Conservation (phyloP, 495 filamentous ascomycete species). For the Neurospora cerealis region DNA sequence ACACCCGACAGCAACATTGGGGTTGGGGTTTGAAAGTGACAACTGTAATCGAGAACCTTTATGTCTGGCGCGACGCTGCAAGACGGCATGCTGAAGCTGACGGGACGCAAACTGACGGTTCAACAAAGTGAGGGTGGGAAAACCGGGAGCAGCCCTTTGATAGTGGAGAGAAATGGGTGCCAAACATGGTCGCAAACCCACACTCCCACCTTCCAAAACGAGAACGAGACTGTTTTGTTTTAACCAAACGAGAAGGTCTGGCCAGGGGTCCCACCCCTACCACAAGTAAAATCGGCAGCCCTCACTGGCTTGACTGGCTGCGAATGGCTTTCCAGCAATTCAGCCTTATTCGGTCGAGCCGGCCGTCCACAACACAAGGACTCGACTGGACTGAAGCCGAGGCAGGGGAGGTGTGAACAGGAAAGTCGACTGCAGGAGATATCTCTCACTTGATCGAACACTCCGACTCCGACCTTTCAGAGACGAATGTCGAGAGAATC, state of each 20-base stretch:
- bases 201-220: slow-evolving; percentile 2
- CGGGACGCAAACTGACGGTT: neutral
- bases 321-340: neutral
- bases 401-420: neutral
- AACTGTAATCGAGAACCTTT: neutral
- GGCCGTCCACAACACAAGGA: neutral
- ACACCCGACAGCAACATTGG: neutral
- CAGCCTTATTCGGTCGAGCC: neutral
- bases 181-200: neutral
- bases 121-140: neutral
- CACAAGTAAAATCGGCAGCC: neutral
- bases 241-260: neutral
- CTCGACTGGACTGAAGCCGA: neutral
- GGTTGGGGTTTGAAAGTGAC: neutral
- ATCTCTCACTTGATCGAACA: neutral
- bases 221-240: neutral
- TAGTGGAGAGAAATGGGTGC: neutral
- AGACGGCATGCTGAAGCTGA: neutral
- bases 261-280: neutral
- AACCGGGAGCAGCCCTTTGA: neutral
- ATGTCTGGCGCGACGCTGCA: neutral
- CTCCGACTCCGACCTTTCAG: neutral
- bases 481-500: neutral
- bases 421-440: neutral
- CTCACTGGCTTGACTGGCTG: neutral